Evolutionary conservation across 164 flowering plant genomes (phyloP).

Genomic region (Nymphaea colorata): DNA sequence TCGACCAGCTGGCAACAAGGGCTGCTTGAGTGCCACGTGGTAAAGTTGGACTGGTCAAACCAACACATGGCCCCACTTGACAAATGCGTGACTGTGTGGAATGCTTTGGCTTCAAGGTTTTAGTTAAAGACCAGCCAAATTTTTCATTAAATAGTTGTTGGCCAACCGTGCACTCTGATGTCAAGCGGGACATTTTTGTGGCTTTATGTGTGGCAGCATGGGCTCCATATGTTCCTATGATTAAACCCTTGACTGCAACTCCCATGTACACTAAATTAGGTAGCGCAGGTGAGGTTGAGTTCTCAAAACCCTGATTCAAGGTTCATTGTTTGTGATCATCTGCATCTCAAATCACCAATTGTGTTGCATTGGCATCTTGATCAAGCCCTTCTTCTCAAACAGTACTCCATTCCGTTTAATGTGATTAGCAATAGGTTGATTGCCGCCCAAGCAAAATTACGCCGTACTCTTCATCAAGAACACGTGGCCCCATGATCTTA

Average conservation of each 20-base stretch:
- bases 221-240: neutral
- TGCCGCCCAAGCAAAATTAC: neutral
- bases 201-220: neutral
- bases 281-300: neutral
- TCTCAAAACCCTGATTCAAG: neutral
- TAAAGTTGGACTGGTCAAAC: neutral
- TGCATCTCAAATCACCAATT: neutral
- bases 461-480: no score
- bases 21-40: neutral
- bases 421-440: neutral
- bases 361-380: neutral
- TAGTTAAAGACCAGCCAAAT: neutral
- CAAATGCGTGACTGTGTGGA: neutral
- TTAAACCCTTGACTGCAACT: neutral
- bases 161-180: neutral
- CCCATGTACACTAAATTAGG: neutral
- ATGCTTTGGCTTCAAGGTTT: neutral
- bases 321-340: neutral
- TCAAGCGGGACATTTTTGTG: neutral
- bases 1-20: neutral
- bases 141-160: neutral
- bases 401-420: neutral
- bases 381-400: neutral
- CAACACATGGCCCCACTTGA: neutral
- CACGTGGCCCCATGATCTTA: no score